Conservation (phyloP, 257 asterid genomes). For the Solanum neorickii region DNA sequence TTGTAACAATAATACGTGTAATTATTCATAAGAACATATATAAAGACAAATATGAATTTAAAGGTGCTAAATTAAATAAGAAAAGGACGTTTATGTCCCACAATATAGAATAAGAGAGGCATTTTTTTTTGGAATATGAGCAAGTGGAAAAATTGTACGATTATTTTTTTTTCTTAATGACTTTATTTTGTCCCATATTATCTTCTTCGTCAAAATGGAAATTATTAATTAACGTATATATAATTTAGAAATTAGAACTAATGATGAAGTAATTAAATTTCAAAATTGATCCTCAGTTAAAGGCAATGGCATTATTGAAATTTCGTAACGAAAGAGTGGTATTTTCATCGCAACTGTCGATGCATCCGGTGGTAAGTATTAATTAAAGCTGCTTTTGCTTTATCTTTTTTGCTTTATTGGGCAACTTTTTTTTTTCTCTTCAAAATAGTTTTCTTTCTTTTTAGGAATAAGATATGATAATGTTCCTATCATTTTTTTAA, state of each 20-base stretch:
- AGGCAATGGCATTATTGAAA: background rate
- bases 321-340: background rate
- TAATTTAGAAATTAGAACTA: background rate
- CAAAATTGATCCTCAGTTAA: background rate
- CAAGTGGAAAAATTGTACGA: background rate
- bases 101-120: background rate
- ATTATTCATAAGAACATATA: background rate
- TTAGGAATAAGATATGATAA: background rate
- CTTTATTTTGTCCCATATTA: background rate
- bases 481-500: background rate
- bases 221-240: background rate
- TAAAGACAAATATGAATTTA: background rate
- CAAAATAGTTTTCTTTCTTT: background rate
- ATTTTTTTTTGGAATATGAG: background rate
- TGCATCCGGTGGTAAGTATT: background rate
- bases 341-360: background rate
- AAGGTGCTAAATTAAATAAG: background rate
- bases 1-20: background rate
- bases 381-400: background rate
- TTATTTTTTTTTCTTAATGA: background rate
- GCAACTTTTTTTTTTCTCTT: background rate
- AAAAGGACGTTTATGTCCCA: background rate
- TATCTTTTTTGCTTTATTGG: background rate
- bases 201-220: background rate
- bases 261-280: background rate